These are phyloP conservation scores for Ophiostoma montium DNA, from an alignment of 2,329 filamentous ascomycete species.

Conservation along the genomic window DNA sequence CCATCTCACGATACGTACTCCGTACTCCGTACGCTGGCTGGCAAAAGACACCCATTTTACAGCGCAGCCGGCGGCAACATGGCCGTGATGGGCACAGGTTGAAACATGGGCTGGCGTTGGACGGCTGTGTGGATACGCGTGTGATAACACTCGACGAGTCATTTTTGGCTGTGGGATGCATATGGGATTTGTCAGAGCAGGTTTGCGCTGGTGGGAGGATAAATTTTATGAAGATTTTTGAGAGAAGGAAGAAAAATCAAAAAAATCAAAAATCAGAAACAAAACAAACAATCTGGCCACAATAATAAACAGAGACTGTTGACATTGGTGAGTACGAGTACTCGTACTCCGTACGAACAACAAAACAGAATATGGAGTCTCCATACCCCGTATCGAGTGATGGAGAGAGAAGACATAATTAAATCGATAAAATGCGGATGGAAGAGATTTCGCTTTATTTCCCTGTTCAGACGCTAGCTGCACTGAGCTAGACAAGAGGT, in stretches of 20 bases:
- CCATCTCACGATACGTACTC: too few species aligned
- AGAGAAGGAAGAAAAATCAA: background rate
- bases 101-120: background rate
- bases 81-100: background rate
- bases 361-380: background rate
- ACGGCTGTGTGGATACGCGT: background rate
- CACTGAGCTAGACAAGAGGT: conserved; percentile 3
- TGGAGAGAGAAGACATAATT: background rate
- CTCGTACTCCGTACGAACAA: too few species aligned
- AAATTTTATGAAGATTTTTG: too few species aligned
- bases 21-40: background rate
- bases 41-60: background rate
- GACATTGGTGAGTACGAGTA: too few species aligned
- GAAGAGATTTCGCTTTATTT: conserved; percentile 1
- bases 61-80: conserved; percentile 1
- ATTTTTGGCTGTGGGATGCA: background rate
- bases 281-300: too few species aligned
- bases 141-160: background rate
- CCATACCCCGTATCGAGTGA: conserved; percentile 1
- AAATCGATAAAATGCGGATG: background rate
- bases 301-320: too few species aligned
- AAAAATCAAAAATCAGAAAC: background rate
- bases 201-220: too few species aligned
- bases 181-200: too few species aligned
- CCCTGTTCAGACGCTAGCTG: background rate